Base-by-base conservation (phyloP, 495 filamentous ascomycete genomes). In the Hyaloscypha hepaticicola region DNA sequence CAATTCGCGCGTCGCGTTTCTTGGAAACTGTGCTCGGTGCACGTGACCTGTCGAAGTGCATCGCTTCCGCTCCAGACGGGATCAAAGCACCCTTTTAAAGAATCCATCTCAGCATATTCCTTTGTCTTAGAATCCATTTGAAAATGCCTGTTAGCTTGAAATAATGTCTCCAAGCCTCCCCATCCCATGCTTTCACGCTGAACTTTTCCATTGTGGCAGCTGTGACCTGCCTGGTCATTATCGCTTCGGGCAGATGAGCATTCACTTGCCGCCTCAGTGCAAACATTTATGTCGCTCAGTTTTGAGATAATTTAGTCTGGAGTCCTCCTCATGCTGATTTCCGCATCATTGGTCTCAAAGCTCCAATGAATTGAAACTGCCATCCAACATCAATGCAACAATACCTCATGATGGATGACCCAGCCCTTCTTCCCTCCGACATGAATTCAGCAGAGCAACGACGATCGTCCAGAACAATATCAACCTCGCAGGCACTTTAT, bases 391-490 rank as follows among this genome's bases (percentile, higher is more conserved):
- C 19, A 58, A n/a, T n/a, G n/a, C n/a, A n/a, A 38, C 31, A 29
- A 49, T 31, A 33, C 48, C 49, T 55, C 28, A 41, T 21, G 12
- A 63, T 63, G 60, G 49, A 55, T 55, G 29, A 34, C 21, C n/a
- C 9, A 27, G 19, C 12, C 3, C 48, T 50, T 49, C 53, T 1
- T n/a, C 25, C 22, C 16, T 31, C 48, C n/a, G 3, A 21, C n/a
- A 16, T 50, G 60, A 55, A 38, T 9, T 28, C 53, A 7, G 63
- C 22, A 28, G 63, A 60, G 9, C n/a, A 14, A 34, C 33, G 50
- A 26, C 56, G 56, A 60, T 60, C 63, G 11, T 60, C 56, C 6
- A 55, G 63, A 55, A 25, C 61, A 16, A 50, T 31, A 55, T 29
- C 56, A 21, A 55, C 19, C 7, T 58, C 61, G 58, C 6, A 11